Evolutionary conservation across 495 filamentous ascomycete genomes (phyloP), one percentile per base, ranked within the genome.

Genomic region (Penicillium egyptiacum): DNA sequence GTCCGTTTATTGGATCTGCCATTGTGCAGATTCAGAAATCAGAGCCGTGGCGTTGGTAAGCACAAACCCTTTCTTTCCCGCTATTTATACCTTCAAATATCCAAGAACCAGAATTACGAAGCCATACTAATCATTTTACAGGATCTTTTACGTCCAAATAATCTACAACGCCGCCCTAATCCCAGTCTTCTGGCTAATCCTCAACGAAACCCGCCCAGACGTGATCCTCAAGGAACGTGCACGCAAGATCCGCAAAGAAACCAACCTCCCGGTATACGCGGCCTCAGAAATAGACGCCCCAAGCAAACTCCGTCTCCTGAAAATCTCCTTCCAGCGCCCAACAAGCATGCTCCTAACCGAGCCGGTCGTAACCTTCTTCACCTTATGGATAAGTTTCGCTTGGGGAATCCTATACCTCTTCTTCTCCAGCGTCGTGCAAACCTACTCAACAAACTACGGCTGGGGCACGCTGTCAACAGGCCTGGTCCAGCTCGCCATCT

Each of bases 211-310:
- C 20, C 72, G 77, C 5, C 57, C 61, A 0, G 66, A 69, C 28
- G 73, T 75, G 3, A 84, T 92, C 55, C 81, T 92, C 10, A 77
- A 78, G 2, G 62, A 70, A 5, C 80, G 87, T 14, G 88, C 88
- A 7, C 78, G 76, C 56, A 86, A 84, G 59, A 70, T 91, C 30
- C 78, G 88, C 17, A 73, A 81, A 35, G 66, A 81, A 49, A 90
- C 87, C 1, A 84, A 85, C 2, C 66, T 65, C 2, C 64, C 67
- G 0, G 63, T 76, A 28, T 78, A 75, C 53, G 73, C 75, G 1
- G 58, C 64, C 6, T 58, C 64, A 1, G 75, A 78, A 31, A 26
- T 77, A 47, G 56, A 64, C 41, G 50, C 63, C 16, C 50, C 60
- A 6, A 69, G 58, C 61, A 55, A 62, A 23, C 56, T 57, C 37